Base-by-base conservation (phyloP, 2,329 filamentous ascomycete genomes). In the Paracorniculantispora psalliotae region DNA sequence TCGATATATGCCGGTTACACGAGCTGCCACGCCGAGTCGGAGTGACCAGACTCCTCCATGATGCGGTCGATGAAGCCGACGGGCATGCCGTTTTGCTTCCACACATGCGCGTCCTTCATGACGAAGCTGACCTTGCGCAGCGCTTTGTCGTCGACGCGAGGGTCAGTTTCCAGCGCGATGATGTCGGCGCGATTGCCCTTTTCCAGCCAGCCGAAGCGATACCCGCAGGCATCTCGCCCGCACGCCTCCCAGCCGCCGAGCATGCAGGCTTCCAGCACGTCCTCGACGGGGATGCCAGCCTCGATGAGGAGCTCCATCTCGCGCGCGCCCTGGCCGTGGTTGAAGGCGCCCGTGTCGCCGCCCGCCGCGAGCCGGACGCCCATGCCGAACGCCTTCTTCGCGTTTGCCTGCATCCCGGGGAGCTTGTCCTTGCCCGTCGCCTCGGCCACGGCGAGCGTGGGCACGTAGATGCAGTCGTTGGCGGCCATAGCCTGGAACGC, bases 191-290 rank as follows among this genome's bases (percentile, higher is more conserved):
- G 69, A 41, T 70, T 74, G 0, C 79, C 81, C 52, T 74, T 67
- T 53, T 78, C 79, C 26, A 83, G 66, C 69, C 74, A 79, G 2
- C 82, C 82, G 65, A 85, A 84, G 21, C 72, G 69, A 55, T 75
- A 73, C 0, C 81, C 81, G 59, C 77, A 81, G 50, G 74, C 71
- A 35, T 83, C 78, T 2, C 73, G 75, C 0, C 82, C 81, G 61
- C 82, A 84, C 7, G 79, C 75, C 60, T 82, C 76, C 81, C 81
- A 84, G 0, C 82, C 82, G 23, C 75, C 76, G 2, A 84, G 62
- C 6, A 78, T 83, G 15, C 74, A 76, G 4, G 79, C 76, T 58
- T 77, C 75, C 30, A 84, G 67, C 0, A 80, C 77, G 44, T 83
- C 79, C 26, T 72, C 74, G 0, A 82, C 61, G 0, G 79, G 76